Conservation (phyloP, 2,329 filamentous ascomycete species). For the Trichocomaceae sp. region DNA sequence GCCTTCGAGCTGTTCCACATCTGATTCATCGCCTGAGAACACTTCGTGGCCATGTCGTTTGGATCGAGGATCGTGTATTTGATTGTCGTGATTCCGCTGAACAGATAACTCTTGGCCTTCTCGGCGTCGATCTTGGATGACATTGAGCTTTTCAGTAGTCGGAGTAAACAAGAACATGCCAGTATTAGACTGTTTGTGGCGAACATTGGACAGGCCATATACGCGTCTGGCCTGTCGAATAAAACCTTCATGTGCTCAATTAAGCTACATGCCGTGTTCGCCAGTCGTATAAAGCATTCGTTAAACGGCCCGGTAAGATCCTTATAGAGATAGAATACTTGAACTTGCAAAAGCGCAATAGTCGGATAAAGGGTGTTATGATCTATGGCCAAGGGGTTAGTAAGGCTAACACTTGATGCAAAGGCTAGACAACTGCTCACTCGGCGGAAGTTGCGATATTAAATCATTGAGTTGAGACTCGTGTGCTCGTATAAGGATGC, state of each 20-base stretch:
- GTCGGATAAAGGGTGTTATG: slow-evolving; percentile 26
- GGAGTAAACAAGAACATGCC: slow-evolving; percentile 27
- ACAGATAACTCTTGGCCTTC: slow-evolving; percentile 29
- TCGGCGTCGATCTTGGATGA: slow-evolving; percentile 27
- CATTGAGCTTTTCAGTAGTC: slow-evolving; percentile 33
- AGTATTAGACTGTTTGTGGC: slow-evolving; percentile 27
- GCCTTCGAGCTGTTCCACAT: slow-evolving; percentile 38
- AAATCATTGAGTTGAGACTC: slow-evolving; percentile 33
- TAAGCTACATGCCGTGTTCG: slow-evolving; percentile 26
- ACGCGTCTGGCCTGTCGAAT: slow-evolving; percentile 15
- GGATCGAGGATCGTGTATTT: slow-evolving; percentile 34
- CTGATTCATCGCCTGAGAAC: slow-evolving; percentile 29
- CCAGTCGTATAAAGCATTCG: slow-evolving; percentile 22
- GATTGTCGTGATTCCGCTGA: slow-evolving; percentile 32
- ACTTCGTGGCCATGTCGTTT: slow-evolving; percentile 30
- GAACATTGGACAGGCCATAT: slow-evolving; percentile 24
- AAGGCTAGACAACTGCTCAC: slow-evolving; percentile 18
- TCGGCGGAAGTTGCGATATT: slow-evolving; percentile 26
- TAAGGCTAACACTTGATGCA: not conserved
- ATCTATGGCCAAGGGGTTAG: slow-evolving; percentile 17
- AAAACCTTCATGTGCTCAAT: slow-evolving; percentile 25
- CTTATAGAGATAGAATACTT: slow-evolving; percentile 34
- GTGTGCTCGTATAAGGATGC: slow-evolving; percentile 31
- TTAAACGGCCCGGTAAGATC: slow-evolving; percentile 22
- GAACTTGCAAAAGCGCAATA: slow-evolving; percentile 28